Evolutionary conservation across 192 early-diverging fungal genomes (phyloP), one percentile per base, ranked within the genome.

Genomic region (Rhizoclosmatium globosum): DNA sequence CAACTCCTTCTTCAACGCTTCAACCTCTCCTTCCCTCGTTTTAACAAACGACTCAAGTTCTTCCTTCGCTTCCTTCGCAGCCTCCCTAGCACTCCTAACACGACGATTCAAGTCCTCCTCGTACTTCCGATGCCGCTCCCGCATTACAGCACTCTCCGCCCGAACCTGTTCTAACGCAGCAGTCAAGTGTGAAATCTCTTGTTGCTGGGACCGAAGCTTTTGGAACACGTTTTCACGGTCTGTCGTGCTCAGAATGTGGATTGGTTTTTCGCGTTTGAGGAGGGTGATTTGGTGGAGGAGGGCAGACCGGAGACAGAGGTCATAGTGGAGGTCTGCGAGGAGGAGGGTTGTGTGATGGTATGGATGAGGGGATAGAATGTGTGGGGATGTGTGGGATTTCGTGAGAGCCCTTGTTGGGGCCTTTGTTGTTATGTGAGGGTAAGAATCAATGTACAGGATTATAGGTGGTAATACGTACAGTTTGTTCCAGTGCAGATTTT

Each of bases 181-280:
- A 38, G 3, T 53, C 1, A 80, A 53, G 11, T 38, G 21, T 47
- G 31, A 23, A 1, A 80, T 1, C 31, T 80, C 79, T 23, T 80
- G 79, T 67, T 80, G 79, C 56, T 80, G 79, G 15, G 60, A 59
- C 9, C 69, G 67, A 7, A 80, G 66, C 23, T 61, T 67, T 60
- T 59, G 71, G 56, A 75, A 80, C 39, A 79, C 44, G 48, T 61
- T 79, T 41, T 73, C 78, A 6, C 59, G 78, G 48, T 73, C 78
- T n/a, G 65, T n/a, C 3, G 66, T 3, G 6, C 19, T 42, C 23
- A 79, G 38, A 2, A 21, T 39, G 15, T 79, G 17, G 9, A 65
- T 60, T 41, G 19, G 3, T 73, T 72, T 47, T 13, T 64, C 70
- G 1, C 47, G 47, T 53, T 56, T 71, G 21, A 73, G 44, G 19